These are phyloP conservation scores for Leccinum rimulosum DNA, from an alignment of 768 basidiomycete genomes.

Conservation along the genomic window DNA sequence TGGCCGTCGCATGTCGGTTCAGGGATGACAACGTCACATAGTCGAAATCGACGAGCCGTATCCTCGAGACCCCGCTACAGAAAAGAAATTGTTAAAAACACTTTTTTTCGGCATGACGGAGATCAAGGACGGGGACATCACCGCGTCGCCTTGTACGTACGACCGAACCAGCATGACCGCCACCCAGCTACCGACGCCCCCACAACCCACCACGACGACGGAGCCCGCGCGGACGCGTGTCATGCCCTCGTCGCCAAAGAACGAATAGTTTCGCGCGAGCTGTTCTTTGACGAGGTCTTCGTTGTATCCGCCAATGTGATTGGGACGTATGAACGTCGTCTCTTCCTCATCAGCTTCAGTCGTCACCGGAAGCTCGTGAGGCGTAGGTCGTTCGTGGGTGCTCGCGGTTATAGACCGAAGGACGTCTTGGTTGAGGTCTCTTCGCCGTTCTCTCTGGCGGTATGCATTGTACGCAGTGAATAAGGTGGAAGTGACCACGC, in stretches of 20 bases:
- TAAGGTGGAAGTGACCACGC: slow-evolving; percentile 55
- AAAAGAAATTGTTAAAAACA: not conserved
- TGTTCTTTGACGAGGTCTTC: slow-evolving; percentile 87
- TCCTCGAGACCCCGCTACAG: slow-evolving; percentile 66
- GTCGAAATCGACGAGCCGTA: slow-evolving; percentile 92
- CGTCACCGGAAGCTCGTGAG: not conserved
- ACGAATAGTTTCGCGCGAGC: slow-evolving; percentile 90
- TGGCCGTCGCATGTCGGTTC: slow-evolving; percentile 91
- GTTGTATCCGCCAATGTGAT: slow-evolving; percentile 44
- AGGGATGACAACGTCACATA: slow-evolving; percentile 93
- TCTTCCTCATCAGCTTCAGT: slow-evolving; percentile 13
- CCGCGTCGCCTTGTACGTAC: slow-evolving; percentile 44
- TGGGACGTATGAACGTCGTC: slow-evolving; percentile 16
- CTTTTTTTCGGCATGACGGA: not conserved
- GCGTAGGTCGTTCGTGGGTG: slow-evolving; percentile 9
- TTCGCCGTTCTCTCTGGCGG: slow-evolving; percentile 45
- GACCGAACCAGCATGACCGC: slow-evolving; percentile 92
- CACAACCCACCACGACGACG: slow-evolving; percentile 91
- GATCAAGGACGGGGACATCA: not conserved
- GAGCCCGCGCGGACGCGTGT: slow-evolving; percentile 63
- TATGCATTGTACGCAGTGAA: slow-evolving; percentile 59
- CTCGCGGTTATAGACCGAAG: slow-evolving; percentile 43
- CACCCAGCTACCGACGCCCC: slow-evolving; percentile 96
- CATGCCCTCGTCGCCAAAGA: slow-evolving; percentile 92
- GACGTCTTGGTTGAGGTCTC: slow-evolving; percentile 56